Base-by-base conservation (phyloP, 179 eudicot species). In the Spergularia azorica region DNA sequence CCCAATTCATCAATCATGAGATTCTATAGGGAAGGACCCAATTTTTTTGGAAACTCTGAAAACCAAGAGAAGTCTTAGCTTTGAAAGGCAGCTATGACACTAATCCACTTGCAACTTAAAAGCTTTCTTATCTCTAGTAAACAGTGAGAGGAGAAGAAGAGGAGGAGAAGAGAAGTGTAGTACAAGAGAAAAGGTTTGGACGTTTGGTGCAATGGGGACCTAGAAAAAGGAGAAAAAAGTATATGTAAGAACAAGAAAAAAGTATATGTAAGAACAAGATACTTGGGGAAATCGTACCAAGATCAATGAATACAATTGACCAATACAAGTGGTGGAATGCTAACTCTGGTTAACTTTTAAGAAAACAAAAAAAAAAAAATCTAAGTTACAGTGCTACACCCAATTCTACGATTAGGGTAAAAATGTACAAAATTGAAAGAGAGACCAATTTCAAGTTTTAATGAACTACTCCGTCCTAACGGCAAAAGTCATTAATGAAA, bases 11-110 rank as follows among this genome's bases (percentile, higher is more conserved):
- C 81, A 81, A 81, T 77, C 61, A 82, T 82, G 65, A 67, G 41
- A 51, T 54, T 68, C 50, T 77, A 74, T 64, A 51, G 63, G 69
- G 72, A 70, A 74, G 54, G 73, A 36, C 63, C 61, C 84, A 82
- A 75, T 64, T 64, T 78, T 82, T 82, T 60, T 67, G 78, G 84
- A 74, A 78, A 63, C 60, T 73, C 72, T 62, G 65, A 62, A 77
- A 51, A 46, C 2, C 71, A 74, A 51, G 38, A 61, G 38, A 36
- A 46, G 4, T 65, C 17, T 77, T 43, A 77, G 74, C 52, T 81
- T 72, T 81, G 17, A 72, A 55, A n/a, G 59, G 70, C n/a, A 76
- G 76, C 75, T 71, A 51, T 60, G 70, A 63, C 81, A 81, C 51
- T 43, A 64, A 78, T 55, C 56, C 76, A 74, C 46, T 69, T 74